These are phyloP conservation scores for Exophiala sp. DNA, from an alignment of 2,329 filamentous ascomycete species.

Conservation along the genomic window DNA sequence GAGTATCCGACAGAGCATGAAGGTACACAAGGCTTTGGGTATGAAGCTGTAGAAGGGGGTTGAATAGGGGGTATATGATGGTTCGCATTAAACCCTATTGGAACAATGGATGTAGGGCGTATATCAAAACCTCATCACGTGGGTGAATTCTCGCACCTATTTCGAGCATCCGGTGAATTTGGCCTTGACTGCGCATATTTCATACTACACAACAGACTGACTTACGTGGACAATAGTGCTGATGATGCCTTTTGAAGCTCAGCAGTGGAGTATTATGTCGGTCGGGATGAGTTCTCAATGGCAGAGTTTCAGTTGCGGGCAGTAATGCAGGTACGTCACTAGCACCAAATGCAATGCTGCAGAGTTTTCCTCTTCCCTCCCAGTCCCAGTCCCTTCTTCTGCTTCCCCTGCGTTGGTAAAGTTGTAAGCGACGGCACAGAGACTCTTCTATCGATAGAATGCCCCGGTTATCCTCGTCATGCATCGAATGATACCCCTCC, in stretches of 20 bases:
- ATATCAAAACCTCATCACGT: too few relatives aligned
- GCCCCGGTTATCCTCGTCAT: too few relatives aligned
- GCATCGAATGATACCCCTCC: neutral
- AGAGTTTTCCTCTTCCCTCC: too few relatives aligned
- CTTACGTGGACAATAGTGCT: neutral
- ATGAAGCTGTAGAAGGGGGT: slow-evolving; percentile 82
- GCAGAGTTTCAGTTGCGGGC: slow-evolving; percentile 5
- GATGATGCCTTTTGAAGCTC: neutral
- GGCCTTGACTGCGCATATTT: too few relatives aligned
- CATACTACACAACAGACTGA: neutral
- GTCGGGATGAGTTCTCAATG: neutral
- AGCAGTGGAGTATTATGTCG: neutral
- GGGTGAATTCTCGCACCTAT: too few relatives aligned
- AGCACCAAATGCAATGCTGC: neutral
- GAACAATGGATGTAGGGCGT: too few relatives aligned
- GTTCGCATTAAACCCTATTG: neutral
- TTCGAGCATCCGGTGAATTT: too few relatives aligned
- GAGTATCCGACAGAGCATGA: slow-evolving; percentile 85
- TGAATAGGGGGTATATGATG: neutral
- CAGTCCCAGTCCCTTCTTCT: neutral
- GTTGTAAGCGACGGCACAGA: too few relatives aligned
- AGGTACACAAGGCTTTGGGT: slow-evolving; percentile 83
- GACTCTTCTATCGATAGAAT: too few relatives aligned
- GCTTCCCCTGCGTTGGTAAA: neutral
- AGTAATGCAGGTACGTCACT: slow-evolving; percentile 15